These are phyloP conservation scores for Boletellus deceptivus DNA, from an alignment of 1,284 basidiomycete species.

Conservation along the genomic window DNA sequence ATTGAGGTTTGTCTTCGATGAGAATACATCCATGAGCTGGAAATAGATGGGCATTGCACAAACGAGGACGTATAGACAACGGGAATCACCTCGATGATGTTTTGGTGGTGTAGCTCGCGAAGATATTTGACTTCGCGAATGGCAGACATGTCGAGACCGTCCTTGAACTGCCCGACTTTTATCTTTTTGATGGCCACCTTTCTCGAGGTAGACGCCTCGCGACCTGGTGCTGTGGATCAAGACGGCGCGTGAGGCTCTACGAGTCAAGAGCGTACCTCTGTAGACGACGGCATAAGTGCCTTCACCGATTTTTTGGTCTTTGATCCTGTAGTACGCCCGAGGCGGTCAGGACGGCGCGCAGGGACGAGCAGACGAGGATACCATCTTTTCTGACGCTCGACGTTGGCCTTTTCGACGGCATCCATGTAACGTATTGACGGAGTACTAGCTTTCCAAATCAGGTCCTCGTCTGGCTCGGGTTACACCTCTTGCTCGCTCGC, in stretches of 20 bases:
- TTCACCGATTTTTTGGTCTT: conserved; percentile 90
- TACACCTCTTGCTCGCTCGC: background rate
- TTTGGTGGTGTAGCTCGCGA: conserved; percentile 90
- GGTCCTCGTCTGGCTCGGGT: background rate
- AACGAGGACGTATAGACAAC: background rate
- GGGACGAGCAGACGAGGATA: conserved; percentile 24
- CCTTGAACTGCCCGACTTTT: conserved; percentile 95
- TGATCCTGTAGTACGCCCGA: conserved; percentile 51
- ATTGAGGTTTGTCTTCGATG: conserved; percentile 94
- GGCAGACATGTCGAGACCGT: conserved; percentile 98
- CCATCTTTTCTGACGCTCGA: conserved; percentile 69
- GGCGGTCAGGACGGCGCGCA: conserved; percentile 9
- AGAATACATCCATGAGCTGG: conserved; percentile 96
- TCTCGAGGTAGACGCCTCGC: conserved; percentile 65
- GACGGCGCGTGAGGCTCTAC: background rate
- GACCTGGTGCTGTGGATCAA: conserved; percentile 41
- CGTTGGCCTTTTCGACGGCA: conserved; percentile 72
- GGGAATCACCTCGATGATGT: conserved; percentile 80
- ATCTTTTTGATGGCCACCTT: conserved; percentile 98
- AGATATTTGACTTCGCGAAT: conserved; percentile 98
- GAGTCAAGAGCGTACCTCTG: conserved; percentile 55
- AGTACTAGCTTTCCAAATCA: background rate
- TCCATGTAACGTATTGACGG: conserved; percentile 48
- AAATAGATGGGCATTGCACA: background rate
- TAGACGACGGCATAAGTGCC: conserved; percentile 98